These are phyloP conservation scores for Trypanosoma brucei DNA, from an alignment of 208 protist genomes.

Conservation along the genomic window DNA sequence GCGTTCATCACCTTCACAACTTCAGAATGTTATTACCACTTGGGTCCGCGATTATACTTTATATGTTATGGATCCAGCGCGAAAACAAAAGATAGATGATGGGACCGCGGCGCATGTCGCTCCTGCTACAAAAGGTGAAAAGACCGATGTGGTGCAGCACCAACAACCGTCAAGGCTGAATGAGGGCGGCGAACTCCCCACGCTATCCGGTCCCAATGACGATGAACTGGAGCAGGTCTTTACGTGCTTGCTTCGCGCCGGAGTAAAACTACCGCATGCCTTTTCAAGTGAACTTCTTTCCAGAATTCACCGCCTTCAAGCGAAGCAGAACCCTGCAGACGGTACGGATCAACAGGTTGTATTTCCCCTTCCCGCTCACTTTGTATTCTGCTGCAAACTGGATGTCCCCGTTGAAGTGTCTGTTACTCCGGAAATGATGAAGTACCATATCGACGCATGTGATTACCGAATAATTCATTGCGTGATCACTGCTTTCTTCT, in stretches of 20 bases:
- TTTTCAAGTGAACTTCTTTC: conserved; percentile 20
- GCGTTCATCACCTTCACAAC: conserved; percentile 13
- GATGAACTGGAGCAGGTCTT: conserved; percentile 22
- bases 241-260: conserved; percentile 22
- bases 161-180: background rate
- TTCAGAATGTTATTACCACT: conserved; percentile 14
- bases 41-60: conserved; percentile 26
- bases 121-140: background rate
- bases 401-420: conserved; percentile 31
- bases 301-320: conserved; percentile 2
- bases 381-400: conserved; percentile 48
- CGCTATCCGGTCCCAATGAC: background rate
- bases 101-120: background rate
- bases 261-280: conserved; percentile 21
- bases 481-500: conserved; percentile 38
- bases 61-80: conserved; percentile 12
- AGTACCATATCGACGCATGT: conserved; percentile 32
- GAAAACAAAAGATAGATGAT: background rate
- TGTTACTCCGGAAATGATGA: conserved; percentile 29
- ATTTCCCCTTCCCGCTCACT: conserved; percentile 42
- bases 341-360: background rate
- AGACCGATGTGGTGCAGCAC: background rate
- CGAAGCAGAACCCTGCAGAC: conserved; percentile 1
- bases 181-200: background rate
- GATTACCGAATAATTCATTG: conserved; percentile 37